A percentile compares a stretch with the other conserved stretches of the same genome.
These are phyloP conservation scores for Sphagnum fallax DNA, from an alignment of 228 moss, liverwort and hornwort genomes.

Conservation along the genomic window DNA sequence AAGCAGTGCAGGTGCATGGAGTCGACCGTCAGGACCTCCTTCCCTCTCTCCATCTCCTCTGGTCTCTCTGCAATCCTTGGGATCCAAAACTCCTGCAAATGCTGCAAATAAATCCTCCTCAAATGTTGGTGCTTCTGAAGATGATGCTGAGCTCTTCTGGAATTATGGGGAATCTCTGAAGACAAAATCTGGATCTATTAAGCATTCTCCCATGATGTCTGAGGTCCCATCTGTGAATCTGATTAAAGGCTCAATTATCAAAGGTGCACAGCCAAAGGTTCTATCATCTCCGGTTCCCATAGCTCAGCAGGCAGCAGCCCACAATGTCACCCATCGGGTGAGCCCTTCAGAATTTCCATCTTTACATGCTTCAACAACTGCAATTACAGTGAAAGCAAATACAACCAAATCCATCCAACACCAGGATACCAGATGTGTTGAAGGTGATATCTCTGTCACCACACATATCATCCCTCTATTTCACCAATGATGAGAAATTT, in stretches of 20 bases:
- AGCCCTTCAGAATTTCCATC: constrained; percentile 49
- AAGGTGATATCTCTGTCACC: constrained; percentile 18
- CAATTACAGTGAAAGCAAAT: constrained; percentile 9
- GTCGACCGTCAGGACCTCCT: constrained; percentile 19
- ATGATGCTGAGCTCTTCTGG: constrained; percentile 98
- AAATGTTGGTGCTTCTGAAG: constrained; percentile 93
- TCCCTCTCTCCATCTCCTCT: constrained; percentile 1
- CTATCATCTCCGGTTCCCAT: constrained; percentile 6
- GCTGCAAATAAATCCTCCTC: constrained; percentile 18
- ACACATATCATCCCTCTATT: neutral
- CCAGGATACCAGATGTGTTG: constrained; percentile 5
- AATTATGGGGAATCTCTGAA: constrained; percentile 86
- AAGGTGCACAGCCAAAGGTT: too few species aligned
- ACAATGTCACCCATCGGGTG: constrained; percentile 19
- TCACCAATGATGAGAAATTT: neutral
- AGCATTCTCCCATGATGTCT: too few species aligned
- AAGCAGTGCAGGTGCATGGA: constrained; percentile 92
- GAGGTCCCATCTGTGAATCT: too few species aligned
- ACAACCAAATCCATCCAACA: constrained; percentile 31
- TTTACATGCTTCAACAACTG: constrained; percentile 27
- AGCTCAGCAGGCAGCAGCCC: constrained; percentile 18
- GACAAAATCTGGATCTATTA: too few species aligned
- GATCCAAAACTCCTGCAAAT: constrained; percentile 1
- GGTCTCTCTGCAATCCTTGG: constrained; percentile 42
- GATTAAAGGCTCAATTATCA: too few species aligned